Evolutionary conservation across 2,329 filamentous ascomycete genomes (phyloP), one percentile per base, ranked within the genome.

Genomic region (Fusarium multiceps): DNA sequence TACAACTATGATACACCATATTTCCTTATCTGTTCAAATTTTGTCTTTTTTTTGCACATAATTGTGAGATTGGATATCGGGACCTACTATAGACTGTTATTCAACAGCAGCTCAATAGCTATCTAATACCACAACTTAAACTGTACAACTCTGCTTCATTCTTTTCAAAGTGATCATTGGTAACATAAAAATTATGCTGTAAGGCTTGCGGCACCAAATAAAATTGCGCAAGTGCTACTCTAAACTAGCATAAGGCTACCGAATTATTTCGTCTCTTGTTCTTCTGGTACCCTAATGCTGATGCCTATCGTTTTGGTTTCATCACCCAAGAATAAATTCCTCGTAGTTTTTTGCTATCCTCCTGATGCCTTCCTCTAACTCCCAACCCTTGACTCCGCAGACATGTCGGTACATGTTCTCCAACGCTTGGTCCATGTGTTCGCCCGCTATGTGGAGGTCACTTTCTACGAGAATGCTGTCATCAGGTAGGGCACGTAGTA

Each of bases 401-500:
- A 98, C 87, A 64, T 86, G 88, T n/a, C 90, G 84, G 58, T 92
- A 89, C 66, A 94, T 91, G 47, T 92, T 87, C 76, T 95, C 92
- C 14, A 99, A 81, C 63, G 88, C 82, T 4, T 82, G 80, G 76
- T 98, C 96, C 92, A 98, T 97, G 53, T 86, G 82, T 2, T 89
- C 84, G 0, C 96, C 96, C 0, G 95, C 96, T 21, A 82, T 87
- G 78, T 98, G 93, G 62, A 98, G 78, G 79, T 99, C 96, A 77
- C 94, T 98, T 80, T 99, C 96, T 4, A 97, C 86, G 21, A 99
- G 84, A 14, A 99, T 82, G 55, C 90, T 86, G 72, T 95, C 88
- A 69, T 93, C 91, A 0, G 96, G 95, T 5, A 97, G 85, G 4
- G 87, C 86, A 63, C 86, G 87, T 49, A 98, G 86, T 21, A 94